A percentile compares a stretch with the other conserved stretches of the same genome.
Conservation (phyloP, 2,329 filamentous ascomycete genomes). For the Penicillium sumatraense region DNA sequence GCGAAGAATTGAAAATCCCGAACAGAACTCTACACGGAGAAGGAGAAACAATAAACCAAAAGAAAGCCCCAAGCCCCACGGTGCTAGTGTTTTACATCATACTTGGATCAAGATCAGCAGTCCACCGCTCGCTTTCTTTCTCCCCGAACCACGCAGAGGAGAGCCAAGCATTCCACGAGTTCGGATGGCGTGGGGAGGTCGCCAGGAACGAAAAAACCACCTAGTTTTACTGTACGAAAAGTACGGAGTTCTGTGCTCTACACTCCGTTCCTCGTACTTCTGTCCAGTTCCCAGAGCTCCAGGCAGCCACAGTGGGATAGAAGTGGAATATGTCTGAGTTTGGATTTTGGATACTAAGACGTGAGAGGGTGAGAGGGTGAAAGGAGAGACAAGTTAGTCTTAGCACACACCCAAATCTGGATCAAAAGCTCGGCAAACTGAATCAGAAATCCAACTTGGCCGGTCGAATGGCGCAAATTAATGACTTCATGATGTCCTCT, state of each 20-base stretch:
- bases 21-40: slow-evolving; percentile 4
- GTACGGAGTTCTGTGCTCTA: not conserved
- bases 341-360: not conserved
- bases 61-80: not conserved
- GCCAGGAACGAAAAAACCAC: not conserved
- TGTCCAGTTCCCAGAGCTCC: not conserved
- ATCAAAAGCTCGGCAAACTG: not conserved
- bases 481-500: not conserved
- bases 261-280: not conserved
- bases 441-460: not conserved
- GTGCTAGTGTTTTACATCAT: slow-evolving; percentile 4
- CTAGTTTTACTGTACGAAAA: too few species aligned
- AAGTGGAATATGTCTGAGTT: slow-evolving; percentile 1
- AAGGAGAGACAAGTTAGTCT: not conserved
- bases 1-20: slow-evolving; percentile 1
- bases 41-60: not conserved
- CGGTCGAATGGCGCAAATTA: not conserved
- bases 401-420: not conserved
- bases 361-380: not conserved
- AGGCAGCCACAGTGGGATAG: not conserved
- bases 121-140: not conserved
- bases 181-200: not conserved
- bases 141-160: not conserved
- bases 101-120: not conserved
- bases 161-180: not conserved